These are phyloP conservation scores for Leishmania gerbilli DNA, from an alignment of 208 protist species.

Conservation along the genomic window DNA sequence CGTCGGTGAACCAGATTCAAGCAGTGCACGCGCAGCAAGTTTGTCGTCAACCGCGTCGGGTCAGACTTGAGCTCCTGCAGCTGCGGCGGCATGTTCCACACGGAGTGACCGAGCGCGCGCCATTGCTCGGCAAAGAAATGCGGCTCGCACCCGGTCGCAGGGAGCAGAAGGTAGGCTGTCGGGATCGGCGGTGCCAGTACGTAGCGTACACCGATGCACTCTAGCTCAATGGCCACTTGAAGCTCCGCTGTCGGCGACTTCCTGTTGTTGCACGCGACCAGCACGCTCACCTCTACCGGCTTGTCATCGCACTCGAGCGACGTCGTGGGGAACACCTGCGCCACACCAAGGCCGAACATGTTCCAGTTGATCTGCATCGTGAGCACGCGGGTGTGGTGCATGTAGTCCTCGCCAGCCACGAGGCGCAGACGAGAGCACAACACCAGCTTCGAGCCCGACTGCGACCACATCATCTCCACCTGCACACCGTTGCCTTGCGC, in stretches of 20 bases:
- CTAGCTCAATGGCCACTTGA: slow-evolving; percentile 49
- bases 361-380: slow-evolving; percentile 73
- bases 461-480: slow-evolving; percentile 66
- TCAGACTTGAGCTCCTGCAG: slow-evolving; percentile 25
- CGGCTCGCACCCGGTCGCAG: slow-evolving; percentile 38
- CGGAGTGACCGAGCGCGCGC: slow-evolving; percentile 28
- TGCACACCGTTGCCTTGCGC: slow-evolving; percentile 48
- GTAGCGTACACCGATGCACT: slow-evolving; percentile 63
- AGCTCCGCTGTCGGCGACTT: slow-evolving; percentile 40
- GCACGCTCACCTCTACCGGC: slow-evolving; percentile 29
- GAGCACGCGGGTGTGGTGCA: slow-evolving; percentile 33
- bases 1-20: slow-evolving; percentile 57
- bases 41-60: slow-evolving; percentile 32
- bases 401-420: slow-evolving; percentile 49
- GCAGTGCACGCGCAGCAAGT: slow-evolving; percentile 53
- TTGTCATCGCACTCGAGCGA: slow-evolving; percentile 41
- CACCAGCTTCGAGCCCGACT: slow-evolving; percentile 47
- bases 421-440: slow-evolving; percentile 48
- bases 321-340: slow-evolving; percentile 51
- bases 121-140: slow-evolving; percentile 33
- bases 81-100: slow-evolving; percentile 49
- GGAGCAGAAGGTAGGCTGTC: slow-evolving; percentile 52
- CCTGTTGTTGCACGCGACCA: slow-evolving; percentile 54
- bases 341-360: slow-evolving; percentile 62
- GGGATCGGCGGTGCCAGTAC: slow-evolving; percentile 58